A percentile compares a stretch with the other conserved stretches of the same genome.
Evolutionary conservation across 2,329 filamentous ascomycete species (phyloP).

Genomic region (Colletotrichum sp.): DNA sequence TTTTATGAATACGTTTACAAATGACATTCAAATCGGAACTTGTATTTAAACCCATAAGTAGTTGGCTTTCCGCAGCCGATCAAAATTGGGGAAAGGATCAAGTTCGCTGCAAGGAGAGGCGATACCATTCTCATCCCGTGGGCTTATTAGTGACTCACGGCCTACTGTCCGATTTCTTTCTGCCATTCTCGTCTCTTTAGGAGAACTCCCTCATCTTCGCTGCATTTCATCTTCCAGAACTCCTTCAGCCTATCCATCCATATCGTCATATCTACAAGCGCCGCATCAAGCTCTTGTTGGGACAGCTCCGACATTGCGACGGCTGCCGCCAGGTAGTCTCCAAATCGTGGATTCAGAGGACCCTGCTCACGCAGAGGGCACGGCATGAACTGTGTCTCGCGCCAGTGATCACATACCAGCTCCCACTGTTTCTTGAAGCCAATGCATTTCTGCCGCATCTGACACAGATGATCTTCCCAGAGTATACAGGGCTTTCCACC

Average conservation of each 20-base stretch:
- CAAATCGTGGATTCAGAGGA: neutral
- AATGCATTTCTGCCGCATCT: rapidly evolving
- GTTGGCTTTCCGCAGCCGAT: too few relatives aligned
- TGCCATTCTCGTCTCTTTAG: neutral
- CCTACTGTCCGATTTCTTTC: neutral
- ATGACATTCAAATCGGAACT: too few relatives aligned
- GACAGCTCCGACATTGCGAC: neutral
- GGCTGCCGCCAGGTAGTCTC: neutral
- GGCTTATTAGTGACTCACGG: neutral
- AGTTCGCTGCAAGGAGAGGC: neutral
- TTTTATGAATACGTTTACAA: too few relatives aligned
- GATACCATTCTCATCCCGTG: neutral
- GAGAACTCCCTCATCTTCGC: neutral
- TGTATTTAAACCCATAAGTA: too few relatives aligned
- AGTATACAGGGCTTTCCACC: neutral
- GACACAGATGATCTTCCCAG: neutral
- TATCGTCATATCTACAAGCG: neutral
- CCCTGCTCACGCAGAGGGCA: neutral
- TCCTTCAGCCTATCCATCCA: neutral
- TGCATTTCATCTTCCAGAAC: neutral
- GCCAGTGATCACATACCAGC: too few relatives aligned
- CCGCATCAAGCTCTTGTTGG: neutral
- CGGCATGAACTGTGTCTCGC: rapidly evolving
- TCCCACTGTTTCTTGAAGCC: neutral
- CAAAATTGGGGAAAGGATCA: too few relatives aligned